Evolutionary conservation across 2,329 filamentous ascomycete genomes (phyloP), one percentile per base, ranked within the genome.

Genomic region (Escovopsis weberi): DNA sequence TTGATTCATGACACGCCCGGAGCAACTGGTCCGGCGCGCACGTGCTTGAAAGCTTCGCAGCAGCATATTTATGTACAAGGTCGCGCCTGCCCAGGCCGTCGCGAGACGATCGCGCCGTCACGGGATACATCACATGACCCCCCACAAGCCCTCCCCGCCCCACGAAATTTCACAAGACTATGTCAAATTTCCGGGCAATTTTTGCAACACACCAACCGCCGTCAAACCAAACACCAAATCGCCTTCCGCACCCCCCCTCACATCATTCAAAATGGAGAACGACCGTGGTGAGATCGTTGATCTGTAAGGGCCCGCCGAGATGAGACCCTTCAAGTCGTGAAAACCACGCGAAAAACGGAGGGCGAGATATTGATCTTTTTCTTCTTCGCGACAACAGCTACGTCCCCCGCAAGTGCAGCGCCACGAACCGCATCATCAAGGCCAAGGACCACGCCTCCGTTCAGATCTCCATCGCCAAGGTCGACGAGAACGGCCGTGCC

Each of bases 361-460:
- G 8, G 28, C 28, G 28, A 44, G 51, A 49, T 58, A 53, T 53
- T 59, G 51, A 59, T 53, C 34, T 41, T 37, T 37, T 26, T 33
- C 36, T 19, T 49, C 44, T 45, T 39, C 28, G 28, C 28, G 28
- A 32, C 28, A 32, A 32, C 64, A 93, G 86, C 68, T 94, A 94
- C 81, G 85, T 94, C 77, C 87, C 87, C 67, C 86, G 89, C 78
- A 96, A 95, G 78, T 96, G 89, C 85, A 86, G 79, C 69, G 88
- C 88, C 60, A 94, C 89, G 69, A 93, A 94, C 85, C 86, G 91
- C 74, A 95, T 96, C 78, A 96, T 98, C 82, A 95, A 95, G 78
- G 87, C 91, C 76, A 95, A 96, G 77, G 91, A 98, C 74, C 91
- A 98, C 79, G 89, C 86, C 60, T 94, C 85, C 51, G 91, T 96